Conservation (phyloP, 805 yeast species). For the Ascoidea asiatica region DNA sequence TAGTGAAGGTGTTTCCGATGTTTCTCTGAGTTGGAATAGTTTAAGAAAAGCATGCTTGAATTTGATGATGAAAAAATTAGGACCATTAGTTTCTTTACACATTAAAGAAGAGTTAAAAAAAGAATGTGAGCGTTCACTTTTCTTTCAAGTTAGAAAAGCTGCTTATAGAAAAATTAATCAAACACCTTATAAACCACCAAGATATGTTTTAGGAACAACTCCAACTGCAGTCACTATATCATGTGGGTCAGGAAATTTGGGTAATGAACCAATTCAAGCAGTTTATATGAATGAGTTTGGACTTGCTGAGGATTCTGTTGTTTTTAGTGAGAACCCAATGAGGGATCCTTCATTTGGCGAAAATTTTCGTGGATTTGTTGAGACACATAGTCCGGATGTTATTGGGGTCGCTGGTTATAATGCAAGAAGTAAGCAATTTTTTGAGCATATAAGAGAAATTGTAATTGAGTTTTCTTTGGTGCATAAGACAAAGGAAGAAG, state of each 20-base stretch:
- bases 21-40: slow-evolving; percentile 70
- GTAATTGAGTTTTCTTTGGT: too few species aligned
- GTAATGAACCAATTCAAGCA: slow-evolving; percentile 78
- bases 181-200: slow-evolving; percentile 82
- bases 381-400: slow-evolving; percentile 70
- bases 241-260: slow-evolving; percentile 73
- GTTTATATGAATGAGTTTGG: slow-evolving; percentile 71
- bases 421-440: slow-evolving; percentile 52
- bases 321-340: slow-evolving; percentile 61
- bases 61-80: slow-evolving; percentile 51
- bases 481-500: too few species aligned
- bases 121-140: slow-evolving; percentile 59
- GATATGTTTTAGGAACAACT: slow-evolving; percentile 63
- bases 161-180: slow-evolving; percentile 72
- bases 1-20: slow-evolving; percentile 68
- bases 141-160: slow-evolving; percentile 52
- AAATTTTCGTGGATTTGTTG: slow-evolving; percentile 45
- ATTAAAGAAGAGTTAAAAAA: slow-evolving; percentile 74
- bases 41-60: slow-evolving; percentile 57
- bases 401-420: slow-evolving; percentile 83
- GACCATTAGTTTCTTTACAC: slow-evolving; percentile 55
- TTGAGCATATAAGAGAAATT: slow-evolving; percentile 39
- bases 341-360: slow-evolving; percentile 49
- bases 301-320: slow-evolving; percentile 58
- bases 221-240: slow-evolving; percentile 77